Conservation (phyloP, 805 yeast species). For the Zygosaccharomyces pseudorouxii region DNA sequence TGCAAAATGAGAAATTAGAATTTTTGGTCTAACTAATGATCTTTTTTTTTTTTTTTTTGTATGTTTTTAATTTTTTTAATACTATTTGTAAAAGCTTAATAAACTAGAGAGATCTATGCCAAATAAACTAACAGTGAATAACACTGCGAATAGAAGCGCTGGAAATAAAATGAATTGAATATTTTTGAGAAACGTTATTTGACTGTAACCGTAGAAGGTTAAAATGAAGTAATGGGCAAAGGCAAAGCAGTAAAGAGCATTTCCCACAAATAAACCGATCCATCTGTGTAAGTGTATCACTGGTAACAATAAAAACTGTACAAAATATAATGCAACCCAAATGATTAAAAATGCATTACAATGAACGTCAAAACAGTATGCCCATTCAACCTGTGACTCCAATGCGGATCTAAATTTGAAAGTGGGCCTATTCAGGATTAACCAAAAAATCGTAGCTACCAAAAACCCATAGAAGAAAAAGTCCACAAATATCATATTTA, state of each 20-base stretch:
- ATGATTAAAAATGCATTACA: conserved; percentile 82
- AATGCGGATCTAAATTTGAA: conserved; percentile 37
- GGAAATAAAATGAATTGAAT: conserved; percentile 62
- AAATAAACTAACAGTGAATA: conserved; percentile 57
- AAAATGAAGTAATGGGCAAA: conserved; percentile 70
- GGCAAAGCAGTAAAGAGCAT: conserved; percentile 70
- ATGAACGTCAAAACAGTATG: conserved; percentile 90
- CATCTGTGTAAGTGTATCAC: conserved; percentile 59
- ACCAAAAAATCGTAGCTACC: conserved; percentile 71
- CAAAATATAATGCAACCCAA: conserved; percentile 69
- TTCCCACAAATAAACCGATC: conserved; percentile 69
- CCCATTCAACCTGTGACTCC: conserved; percentile 60
- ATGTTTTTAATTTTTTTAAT: not conserved
- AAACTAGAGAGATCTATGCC: conserved; percentile 71
- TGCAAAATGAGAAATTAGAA: conserved; percentile 9
- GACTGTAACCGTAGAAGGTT: conserved; percentile 84
- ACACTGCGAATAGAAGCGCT: conserved; percentile 51
- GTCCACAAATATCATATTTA: conserved; percentile 82
- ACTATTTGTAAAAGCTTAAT: conserved; percentile 25
- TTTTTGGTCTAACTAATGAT: conserved; percentile 1
- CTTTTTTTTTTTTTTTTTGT: not conserved
- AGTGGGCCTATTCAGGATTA: conserved; percentile 60
- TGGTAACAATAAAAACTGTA: conserved; percentile 75
- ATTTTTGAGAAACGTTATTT: conserved; percentile 60
- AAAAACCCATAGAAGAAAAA: conserved; percentile 66